Evolutionary conservation across 495 filamentous ascomycete genomes (phyloP).

Genomic region (Xanthoparmelia taractica): DNA sequence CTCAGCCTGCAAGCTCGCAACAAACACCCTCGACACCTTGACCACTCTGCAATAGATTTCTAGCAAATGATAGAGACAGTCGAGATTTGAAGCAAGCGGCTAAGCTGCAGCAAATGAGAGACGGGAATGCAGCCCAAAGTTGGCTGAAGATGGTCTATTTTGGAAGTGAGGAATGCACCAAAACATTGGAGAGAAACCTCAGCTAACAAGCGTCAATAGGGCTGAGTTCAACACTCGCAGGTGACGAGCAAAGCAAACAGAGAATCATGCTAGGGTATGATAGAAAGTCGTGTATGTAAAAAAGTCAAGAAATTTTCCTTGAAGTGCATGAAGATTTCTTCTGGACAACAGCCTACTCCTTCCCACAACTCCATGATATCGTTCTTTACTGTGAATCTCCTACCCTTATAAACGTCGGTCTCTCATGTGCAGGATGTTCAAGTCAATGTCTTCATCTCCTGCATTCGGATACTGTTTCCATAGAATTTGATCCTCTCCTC

Average conservation of each 20-base stretch:
- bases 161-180: conserved; percentile 13
- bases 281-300: background rate
- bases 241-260: background rate
- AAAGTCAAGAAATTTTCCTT: background rate
- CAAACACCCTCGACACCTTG: background rate
- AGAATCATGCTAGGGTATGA: background rate
- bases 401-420: background rate
- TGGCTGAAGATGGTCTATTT: background rate
- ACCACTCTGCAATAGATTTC: background rate
- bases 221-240: background rate
- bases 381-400: background rate
- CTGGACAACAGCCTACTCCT: background rate
- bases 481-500: background rate
- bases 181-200: conserved; percentile 9
- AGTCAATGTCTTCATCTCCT: background rate
- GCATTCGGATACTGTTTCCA: background rate
- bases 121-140: background rate
- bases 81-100: conserved; percentile 5
- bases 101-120: background rate
- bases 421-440: background rate
- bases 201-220: conserved; percentile 4
- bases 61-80: conserved; percentile 4
- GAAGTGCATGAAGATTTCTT: background rate
- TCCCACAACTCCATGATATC: background rate
- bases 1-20: background rate